Evolutionary conservation across 805 yeast genomes (phyloP).

Genomic region (Cyberlindnera bimundalis): DNA sequence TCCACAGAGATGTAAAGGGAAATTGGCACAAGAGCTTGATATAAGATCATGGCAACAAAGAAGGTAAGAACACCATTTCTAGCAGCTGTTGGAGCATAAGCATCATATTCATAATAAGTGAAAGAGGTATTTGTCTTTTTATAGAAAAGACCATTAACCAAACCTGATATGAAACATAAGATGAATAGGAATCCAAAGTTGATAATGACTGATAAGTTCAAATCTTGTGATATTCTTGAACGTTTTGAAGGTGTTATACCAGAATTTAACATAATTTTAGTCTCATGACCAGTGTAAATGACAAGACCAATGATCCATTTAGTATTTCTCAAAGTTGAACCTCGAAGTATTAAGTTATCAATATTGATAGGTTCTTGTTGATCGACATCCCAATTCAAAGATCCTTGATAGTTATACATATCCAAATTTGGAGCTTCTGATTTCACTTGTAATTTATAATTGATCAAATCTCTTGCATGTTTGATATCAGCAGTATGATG

Average conservation of each 20-base stretch:
- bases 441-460: constrained; percentile 57
- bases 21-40: constrained; percentile 78
- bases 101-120: constrained; percentile 59
- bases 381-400: constrained; percentile 49
- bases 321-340: constrained; percentile 71
- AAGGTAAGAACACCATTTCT: constrained; percentile 67
- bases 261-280: constrained; percentile 76
- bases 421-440: constrained; percentile 82
- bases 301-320: constrained; percentile 80
- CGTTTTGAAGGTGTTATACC: constrained; percentile 76
- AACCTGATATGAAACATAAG: constrained; percentile 64
- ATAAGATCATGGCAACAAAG: constrained; percentile 72
- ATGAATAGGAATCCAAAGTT: constrained; percentile 62
- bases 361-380: constrained; percentile 60
- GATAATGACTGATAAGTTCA: constrained; percentile 64
- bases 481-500: constrained; percentile 50
- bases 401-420: constrained; percentile 72
- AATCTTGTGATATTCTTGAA: constrained; percentile 70
- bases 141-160: constrained; percentile 71
- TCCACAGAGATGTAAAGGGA: constrained; percentile 79
- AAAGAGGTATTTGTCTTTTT: constrained; percentile 45
- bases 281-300: constrained; percentile 71
- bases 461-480: constrained; percentile 43
- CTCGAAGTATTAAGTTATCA: constrained; percentile 67
- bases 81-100: constrained; percentile 62